Conservation (phyloP, 495 filamentous ascomycete species). For the Filosporella fistucella region DNA sequence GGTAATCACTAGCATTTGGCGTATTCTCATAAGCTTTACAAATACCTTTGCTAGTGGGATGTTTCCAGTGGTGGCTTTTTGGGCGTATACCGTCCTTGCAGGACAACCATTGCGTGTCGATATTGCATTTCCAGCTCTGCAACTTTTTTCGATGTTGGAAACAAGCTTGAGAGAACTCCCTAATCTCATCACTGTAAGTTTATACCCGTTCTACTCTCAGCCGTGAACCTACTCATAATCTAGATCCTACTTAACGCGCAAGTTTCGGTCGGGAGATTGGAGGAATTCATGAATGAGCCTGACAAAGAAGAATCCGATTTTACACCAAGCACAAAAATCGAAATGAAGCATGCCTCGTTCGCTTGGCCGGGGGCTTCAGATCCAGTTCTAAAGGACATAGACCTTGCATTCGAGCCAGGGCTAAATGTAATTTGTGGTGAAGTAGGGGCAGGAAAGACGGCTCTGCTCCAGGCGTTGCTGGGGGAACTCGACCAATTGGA, state of each 20-base stretch:
- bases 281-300: constrained; percentile 79
- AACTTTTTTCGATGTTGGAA: constrained; percentile 72
- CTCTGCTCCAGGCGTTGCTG: constrained; percentile 70
- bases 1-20: constrained; percentile 59
- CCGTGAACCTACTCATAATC: background rate
- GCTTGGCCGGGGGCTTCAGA: constrained; percentile 65
- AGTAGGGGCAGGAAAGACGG: constrained; percentile 78
- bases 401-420: constrained; percentile 54
- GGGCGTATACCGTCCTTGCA: constrained; percentile 67
- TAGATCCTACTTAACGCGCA: constrained; percentile 59
- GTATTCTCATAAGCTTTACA: constrained; percentile 50
- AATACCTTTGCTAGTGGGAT: constrained; percentile 62
- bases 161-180: constrained; percentile 65
- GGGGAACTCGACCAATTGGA: constrained; percentile 68
- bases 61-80: constrained; percentile 75
- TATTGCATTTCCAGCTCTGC: constrained; percentile 75
- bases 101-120: constrained; percentile 64
- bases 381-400: constrained; percentile 59
- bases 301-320: constrained; percentile 53
- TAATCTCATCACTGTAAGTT: constrained; percentile 54
- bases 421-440: constrained; percentile 59
- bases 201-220: too few species aligned
- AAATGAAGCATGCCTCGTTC: constrained; percentile 62
- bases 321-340: constrained; percentile 34
- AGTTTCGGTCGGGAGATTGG: constrained; percentile 72